Conservation (phyloP, 2,329 filamentous ascomycete species). For the Alternaria sp. region DNA sequence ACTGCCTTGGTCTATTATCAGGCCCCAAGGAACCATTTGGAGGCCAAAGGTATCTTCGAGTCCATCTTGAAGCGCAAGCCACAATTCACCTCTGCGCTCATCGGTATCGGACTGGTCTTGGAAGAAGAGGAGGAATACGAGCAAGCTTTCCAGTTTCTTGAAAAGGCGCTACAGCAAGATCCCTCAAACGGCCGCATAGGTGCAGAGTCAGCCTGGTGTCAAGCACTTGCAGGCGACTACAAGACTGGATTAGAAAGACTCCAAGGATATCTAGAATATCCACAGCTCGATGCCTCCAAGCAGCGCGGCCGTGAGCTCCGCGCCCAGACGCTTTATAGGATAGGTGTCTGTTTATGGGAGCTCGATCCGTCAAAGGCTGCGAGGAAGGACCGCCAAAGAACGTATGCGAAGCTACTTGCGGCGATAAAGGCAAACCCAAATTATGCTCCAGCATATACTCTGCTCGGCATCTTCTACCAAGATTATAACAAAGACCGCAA, state of each 20-base stretch:
- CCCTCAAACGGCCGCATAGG: constrained; percentile 77
- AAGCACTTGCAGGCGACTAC: constrained; percentile 81
- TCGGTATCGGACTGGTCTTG: constrained; percentile 89
- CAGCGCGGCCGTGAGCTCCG: constrained; percentile 73
- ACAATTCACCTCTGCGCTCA: constrained; percentile 79
- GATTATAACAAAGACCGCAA: constrained; percentile 90
- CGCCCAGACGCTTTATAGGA: constrained; percentile 84
- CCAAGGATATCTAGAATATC: constrained; percentile 68
- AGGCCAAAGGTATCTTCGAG: constrained; percentile 88
- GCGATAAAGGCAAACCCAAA: constrained; percentile 87
- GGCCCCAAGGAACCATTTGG: constrained; percentile 85
- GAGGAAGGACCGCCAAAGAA: constrained; percentile 79
- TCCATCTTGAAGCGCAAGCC: constrained; percentile 78
- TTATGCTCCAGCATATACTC: constrained; percentile 90
- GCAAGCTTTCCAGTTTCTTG: constrained; percentile 81
- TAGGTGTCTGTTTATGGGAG: constrained; percentile 89
- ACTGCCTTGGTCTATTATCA: constrained; percentile 93
- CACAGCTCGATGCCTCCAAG: constrained; percentile 68
- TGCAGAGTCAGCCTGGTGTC: constrained; percentile 92
- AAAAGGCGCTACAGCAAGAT: constrained; percentile 77
- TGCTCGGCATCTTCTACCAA: constrained; percentile 86
- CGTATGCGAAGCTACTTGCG: constrained; percentile 83
- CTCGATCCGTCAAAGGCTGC: constrained; percentile 76
- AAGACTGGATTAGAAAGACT: constrained; percentile 72
- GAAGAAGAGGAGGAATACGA: constrained; percentile 92